Evolutionary conservation across 306 rosid genomes (phyloP).

Genomic region (Lagenaria siceraria): DNA sequence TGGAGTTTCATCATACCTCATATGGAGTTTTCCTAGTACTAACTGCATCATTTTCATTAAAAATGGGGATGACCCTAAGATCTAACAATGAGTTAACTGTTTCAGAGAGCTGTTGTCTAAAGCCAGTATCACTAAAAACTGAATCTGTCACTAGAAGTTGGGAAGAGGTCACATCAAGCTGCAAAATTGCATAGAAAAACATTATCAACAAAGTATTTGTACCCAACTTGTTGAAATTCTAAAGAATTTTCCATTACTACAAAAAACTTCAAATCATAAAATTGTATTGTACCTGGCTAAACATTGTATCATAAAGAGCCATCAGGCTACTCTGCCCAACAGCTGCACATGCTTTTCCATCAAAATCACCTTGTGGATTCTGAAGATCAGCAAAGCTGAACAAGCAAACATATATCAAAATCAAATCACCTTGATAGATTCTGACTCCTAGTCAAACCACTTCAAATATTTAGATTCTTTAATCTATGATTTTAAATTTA

Average conservation of each 20-base stretch:
- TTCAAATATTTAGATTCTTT: too few relatives aligned
- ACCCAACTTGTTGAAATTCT: not conserved
- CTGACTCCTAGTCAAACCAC: too few relatives aligned
- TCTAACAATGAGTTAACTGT: slow-evolving; percentile 51
- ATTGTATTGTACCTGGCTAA: slow-evolving; percentile 48
- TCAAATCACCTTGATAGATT: too few relatives aligned
- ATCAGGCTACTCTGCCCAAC: slow-evolving; percentile 93
- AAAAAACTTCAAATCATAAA: not conserved
- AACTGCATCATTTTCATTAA: slow-evolving; percentile 90
- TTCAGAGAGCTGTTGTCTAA: slow-evolving; percentile 65
- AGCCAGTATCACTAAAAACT: slow-evolving; percentile 47
- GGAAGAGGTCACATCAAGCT: slow-evolving; percentile 89
- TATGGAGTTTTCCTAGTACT: slow-evolving; percentile 80
- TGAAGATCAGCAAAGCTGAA: slow-evolving; percentile 83
- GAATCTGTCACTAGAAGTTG: slow-evolving; percentile 90
- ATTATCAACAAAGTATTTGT: not conserved
- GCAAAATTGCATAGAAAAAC: slow-evolving; percentile 20
- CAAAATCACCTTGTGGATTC: slow-evolving; percentile 51
- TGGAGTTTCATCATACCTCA: slow-evolving; percentile 24
- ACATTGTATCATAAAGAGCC: slow-evolving; percentile 92
- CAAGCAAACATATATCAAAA: not conserved
- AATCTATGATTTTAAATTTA: too few relatives aligned
- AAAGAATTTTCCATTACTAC: not conserved
- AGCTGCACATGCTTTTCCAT: slow-evolving; percentile 89
- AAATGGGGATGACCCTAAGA: slow-evolving; percentile 68